Conservation (phyloP, 176 grass and related monocot genomes). For the Ensete ventricosum region DNA sequence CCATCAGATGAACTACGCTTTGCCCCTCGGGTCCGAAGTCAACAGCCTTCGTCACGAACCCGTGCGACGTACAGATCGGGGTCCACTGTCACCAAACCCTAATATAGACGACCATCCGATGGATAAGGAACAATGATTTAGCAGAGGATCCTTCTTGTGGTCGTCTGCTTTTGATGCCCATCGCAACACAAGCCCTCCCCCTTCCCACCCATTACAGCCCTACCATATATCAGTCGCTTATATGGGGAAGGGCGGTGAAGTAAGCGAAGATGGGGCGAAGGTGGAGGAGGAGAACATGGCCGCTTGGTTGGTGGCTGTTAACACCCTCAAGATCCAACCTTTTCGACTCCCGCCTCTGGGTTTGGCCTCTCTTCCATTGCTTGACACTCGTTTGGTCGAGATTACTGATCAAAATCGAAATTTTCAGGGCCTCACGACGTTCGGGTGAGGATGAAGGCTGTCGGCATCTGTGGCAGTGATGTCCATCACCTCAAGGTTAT, state of each 20-base stretch:
- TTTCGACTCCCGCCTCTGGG: conserved; percentile 67
- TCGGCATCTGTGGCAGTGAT: conserved; percentile 91
- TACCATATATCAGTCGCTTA: background rate
- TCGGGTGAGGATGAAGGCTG: conserved; percentile 80
- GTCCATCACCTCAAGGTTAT: conserved; percentile 91
- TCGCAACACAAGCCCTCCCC: background rate
- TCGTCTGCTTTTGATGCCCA: too few species aligned
- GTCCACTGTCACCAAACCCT: too few species aligned
- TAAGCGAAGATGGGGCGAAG: conserved; percentile 17
- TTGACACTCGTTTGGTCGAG: background rate
- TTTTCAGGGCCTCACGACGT: conserved; percentile 61
- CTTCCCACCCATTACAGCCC: background rate
- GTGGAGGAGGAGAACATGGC: conserved; percentile 72
- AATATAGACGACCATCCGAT: too few species aligned
- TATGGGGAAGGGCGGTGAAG: conserved; percentile 76
- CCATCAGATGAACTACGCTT: too few species aligned
- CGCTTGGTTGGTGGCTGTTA: conserved; percentile 73
- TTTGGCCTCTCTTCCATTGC: background rate
- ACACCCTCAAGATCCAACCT: conserved; percentile 93
- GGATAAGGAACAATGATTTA: too few species aligned
- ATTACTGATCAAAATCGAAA: conserved; percentile 1
- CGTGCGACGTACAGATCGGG: too few species aligned
- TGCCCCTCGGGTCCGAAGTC: too few species aligned
- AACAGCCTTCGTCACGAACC: too few species aligned
- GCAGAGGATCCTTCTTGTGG: too few species aligned